Conservation (phyloP, 208 protist genomes). For the Leishmania braziliensis region DNA sequence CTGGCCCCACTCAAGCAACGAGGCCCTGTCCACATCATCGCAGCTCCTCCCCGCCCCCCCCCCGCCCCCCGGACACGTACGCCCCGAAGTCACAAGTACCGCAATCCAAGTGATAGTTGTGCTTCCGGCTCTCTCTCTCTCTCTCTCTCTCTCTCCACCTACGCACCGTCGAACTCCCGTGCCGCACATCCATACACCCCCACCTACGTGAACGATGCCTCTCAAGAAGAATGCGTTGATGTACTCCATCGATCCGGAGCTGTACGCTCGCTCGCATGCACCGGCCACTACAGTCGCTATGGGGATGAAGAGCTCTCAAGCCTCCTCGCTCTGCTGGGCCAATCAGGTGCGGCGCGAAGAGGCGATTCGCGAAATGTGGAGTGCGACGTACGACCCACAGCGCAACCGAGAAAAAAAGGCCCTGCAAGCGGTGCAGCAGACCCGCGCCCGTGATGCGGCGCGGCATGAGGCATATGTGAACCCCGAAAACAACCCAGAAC, state of each 20-base stretch:
- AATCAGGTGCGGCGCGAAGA: slow-evolving; percentile 61
- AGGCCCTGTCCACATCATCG: neutral
- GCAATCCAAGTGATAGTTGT: neutral
- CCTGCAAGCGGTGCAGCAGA: slow-evolving; percentile 42
- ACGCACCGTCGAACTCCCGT: neutral
- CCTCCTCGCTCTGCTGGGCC: slow-evolving; percentile 55
- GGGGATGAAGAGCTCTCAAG: slow-evolving; percentile 68
- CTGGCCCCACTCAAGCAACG: neutral
- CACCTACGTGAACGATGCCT: slow-evolving; percentile 8
- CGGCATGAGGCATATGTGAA: slow-evolving; percentile 36
- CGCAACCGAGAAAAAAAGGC: slow-evolving; percentile 10
- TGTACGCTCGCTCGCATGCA: slow-evolving; percentile 53
- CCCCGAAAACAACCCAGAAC: slow-evolving; percentile 47
- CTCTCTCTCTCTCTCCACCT: neutral
- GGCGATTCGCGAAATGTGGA: slow-evolving; percentile 41
- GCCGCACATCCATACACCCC: neutral
- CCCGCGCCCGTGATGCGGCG: slow-evolving; percentile 41
- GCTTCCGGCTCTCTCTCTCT: neutral
- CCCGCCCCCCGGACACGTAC: neutral
- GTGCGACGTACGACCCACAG: slow-evolving; percentile 38
- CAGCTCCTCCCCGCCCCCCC: neutral
- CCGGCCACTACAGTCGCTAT: slow-evolving; percentile 68
- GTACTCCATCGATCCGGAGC: slow-evolving; percentile 60
- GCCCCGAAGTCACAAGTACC: neutral
- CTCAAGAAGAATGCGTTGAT: slow-evolving; percentile 46